These are phyloP conservation scores for Jaltomata sinuosa DNA, from an alignment of 257 asterid genomes.

Conservation along the genomic window DNA sequence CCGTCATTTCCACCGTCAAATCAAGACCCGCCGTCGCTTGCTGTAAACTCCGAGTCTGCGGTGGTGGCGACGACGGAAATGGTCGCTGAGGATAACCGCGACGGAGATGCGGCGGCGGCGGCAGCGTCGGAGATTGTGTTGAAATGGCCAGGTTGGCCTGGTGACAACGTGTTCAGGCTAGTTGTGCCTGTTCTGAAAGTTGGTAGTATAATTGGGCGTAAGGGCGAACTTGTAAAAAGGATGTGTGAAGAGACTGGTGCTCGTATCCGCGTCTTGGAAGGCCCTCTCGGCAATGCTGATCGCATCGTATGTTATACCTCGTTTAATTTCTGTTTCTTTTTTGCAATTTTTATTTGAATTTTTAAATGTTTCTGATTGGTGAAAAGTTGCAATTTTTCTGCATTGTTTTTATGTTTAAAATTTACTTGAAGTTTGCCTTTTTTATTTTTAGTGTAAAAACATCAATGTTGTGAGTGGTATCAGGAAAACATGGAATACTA, in stretches of 20 bases:
- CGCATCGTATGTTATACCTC: conserved; percentile 45
- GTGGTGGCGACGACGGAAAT: too few relatives aligned
- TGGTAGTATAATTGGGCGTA: conserved; percentile 82
- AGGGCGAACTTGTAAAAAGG: conserved; percentile 80
- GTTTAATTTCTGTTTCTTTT: neutral
- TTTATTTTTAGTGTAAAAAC: neutral
- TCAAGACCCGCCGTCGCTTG: too few relatives aligned
- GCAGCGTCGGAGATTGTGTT: neutral
- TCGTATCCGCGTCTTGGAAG: conserved; percentile 65
- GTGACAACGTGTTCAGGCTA: conserved; percentile 55
- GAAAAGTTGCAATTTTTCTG: neutral
- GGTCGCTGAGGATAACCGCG: too few relatives aligned
- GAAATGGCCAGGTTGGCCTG: conserved; percentile 96
- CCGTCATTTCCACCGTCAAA: too few relatives aligned
- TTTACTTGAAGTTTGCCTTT: neutral
- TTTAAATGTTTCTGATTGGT: neutral
- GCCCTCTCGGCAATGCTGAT: conserved; percentile 54
- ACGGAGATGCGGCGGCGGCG: too few relatives aligned
- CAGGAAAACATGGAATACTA: neutral
- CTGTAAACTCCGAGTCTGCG: too few relatives aligned
- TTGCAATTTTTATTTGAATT: neutral
- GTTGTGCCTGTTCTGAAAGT: conserved; percentile 73
- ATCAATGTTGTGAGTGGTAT: neutral
- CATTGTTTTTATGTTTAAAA: neutral
- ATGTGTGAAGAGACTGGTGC: conserved; percentile 80